Evolutionary conservation across 2,329 filamentous ascomycete genomes (phyloP), one percentile per base, ranked within the genome.

Genomic region (Fusarium nurragi): DNA sequence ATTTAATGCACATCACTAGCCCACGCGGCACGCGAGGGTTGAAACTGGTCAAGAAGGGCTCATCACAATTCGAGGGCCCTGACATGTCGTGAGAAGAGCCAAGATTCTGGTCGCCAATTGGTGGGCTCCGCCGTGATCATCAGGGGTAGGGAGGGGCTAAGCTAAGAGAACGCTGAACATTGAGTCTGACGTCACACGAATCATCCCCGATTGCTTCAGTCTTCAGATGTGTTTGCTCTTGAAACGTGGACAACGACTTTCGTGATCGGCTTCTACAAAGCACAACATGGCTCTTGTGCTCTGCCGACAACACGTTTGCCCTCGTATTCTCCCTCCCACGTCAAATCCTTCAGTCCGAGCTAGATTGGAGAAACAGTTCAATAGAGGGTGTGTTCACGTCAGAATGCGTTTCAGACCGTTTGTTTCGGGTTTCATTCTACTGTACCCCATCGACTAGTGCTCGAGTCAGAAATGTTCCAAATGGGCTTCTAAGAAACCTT

Each of bases 371-470:
- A 16, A 47, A 38, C 16, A 30, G 3, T 34, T 30, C 18, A n/a
- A 39, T 37, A 48, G 21, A 45, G 21, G 6, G 18, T 30, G 12
- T n/a, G 25, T 47, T 48, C 50, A 51, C 50, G 52, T 62, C 38
- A 67, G 64, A 50, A 59, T 32, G 38, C 32, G 64, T 67, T 67
- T 67, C 64, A 67, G 64, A 65, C 49, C 43, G 49, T 66, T 52
- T 67, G 54, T 67, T 67, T 67, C 43, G 60, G 60, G 64, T 60
- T 66, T 64, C 59, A 55, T 60, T 67, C 52, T 37, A 39, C 39
- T n/a, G n/a, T n/a, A n/a, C n/a, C n/a, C 34, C 47, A 41, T 40
- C 41, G 48, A 61, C 40, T 22, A n/a, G 16, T n/a, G 16, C 16
- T 16, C 12, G 49, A 56, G 58, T 61, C 49, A 63, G 50, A 38